These are phyloP conservation scores for Ascochyta pisi DNA, from an alignment of 2,329 filamentous ascomycete species.

Conservation along the genomic window DNA sequence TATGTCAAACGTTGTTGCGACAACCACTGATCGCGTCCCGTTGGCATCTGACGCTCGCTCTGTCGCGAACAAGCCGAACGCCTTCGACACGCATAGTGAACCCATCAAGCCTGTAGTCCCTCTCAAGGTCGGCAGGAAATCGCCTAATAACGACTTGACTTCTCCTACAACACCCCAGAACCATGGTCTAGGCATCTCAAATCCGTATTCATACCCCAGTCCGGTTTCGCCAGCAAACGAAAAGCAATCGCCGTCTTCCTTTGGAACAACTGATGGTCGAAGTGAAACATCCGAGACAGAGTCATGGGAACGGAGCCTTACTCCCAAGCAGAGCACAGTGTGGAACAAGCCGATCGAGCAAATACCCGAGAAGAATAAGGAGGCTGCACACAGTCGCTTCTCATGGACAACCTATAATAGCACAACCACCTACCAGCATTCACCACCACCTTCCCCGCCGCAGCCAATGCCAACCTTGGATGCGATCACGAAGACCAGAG, in stretches of 20 bases:
- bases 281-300: conserved; percentile 22
- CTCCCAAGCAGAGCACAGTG: conserved; percentile 36
- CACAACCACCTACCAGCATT: conserved; percentile 49
- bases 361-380: conserved; percentile 32
- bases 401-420: conserved; percentile 47
- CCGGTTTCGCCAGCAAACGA: conserved; percentile 39
- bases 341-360: conserved; percentile 29
- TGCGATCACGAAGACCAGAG: conserved; percentile 16
- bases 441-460: conserved; percentile 52
- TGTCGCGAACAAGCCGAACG: conserved; percentile 36
- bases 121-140: conserved; percentile 50
- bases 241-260: conserved; percentile 23
- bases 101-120: conserved; percentile 53
- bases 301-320: conserved; percentile 27
- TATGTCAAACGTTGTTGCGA: conserved; percentile 37
- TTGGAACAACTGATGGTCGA: conserved; percentile 15
- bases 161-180: conserved; percentile 39
- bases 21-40: conserved; percentile 26
- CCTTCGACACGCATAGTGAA: conserved; percentile 41
- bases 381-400: conserved; percentile 34
- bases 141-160: conserved; percentile 43
- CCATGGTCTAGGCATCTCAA: conserved; percentile 33
- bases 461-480: conserved; percentile 41
- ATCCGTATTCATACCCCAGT: conserved; percentile 37
- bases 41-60: conserved; percentile 38